phyloP scores from a whole-genome alignment of 768 basidiomycete genomes.

The Exidia glandulosa region DNA sequence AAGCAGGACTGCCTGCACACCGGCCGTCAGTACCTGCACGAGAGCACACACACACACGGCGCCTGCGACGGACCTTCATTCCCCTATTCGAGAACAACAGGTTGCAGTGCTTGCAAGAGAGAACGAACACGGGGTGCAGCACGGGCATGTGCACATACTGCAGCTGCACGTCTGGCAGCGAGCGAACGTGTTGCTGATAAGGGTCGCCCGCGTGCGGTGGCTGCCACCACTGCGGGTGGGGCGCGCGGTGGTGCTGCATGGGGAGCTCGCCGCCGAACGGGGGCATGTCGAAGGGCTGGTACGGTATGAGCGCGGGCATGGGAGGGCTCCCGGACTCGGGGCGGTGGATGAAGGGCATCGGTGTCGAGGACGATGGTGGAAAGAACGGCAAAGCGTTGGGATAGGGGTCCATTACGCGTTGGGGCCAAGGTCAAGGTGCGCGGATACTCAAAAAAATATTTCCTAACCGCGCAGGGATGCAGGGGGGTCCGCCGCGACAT shows the following conservation, averaged over 20 bases:
- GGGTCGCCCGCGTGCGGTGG: background rate
- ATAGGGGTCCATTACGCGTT: too few relatives aligned
- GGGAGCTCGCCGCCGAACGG: background rate
- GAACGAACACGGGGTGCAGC: constrained; percentile 45
- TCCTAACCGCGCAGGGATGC: too few relatives aligned
- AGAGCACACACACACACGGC: constrained; percentile 1
- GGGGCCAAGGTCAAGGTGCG: too few relatives aligned
- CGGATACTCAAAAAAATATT: too few relatives aligned
- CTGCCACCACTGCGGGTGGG: background rate
- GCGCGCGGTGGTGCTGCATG: background rate
- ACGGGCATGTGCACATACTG: background rate
- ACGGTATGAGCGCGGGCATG: background rate
- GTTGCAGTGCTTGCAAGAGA: constrained; percentile 65
- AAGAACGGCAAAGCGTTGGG: too few relatives aligned
- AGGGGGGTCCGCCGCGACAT: too few relatives aligned
- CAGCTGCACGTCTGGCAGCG: background rate
- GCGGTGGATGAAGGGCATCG: background rate
- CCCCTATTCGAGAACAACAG: constrained; percentile 73
- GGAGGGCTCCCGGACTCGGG: background rate
- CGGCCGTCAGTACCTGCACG: background rate
- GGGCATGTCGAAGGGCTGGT: background rate
- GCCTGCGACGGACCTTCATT: constrained; percentile 52
- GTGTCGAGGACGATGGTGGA: too few relatives aligned
- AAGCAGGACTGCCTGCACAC: constrained; percentile 63
- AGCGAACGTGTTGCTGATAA: background rate